Percentiles rank a stretch among this genome's conserved stretches.
Conservation (phyloP, 2,329 filamentous ascomycete species). For the Pseudocercospora ulei region DNA sequence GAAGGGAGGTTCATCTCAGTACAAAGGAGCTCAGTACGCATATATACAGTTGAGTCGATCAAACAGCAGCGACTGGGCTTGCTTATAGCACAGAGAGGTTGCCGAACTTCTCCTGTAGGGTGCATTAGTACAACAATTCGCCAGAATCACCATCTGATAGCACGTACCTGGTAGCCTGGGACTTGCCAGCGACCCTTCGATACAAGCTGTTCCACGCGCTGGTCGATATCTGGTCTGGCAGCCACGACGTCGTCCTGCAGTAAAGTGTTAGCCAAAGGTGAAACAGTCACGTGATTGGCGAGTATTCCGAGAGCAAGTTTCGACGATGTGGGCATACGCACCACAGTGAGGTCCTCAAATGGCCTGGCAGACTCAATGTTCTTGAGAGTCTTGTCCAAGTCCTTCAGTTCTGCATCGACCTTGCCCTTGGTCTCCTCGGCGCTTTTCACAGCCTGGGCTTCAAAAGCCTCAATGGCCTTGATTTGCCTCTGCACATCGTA, state of each 20-base stretch:
- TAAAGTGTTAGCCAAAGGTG: slow-evolving; percentile 22
- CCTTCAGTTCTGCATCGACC: slow-evolving; percentile 89
- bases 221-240: slow-evolving; percentile 91
- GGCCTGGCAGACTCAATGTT: slow-evolving; percentile 95
- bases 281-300: slow-evolving; percentile 24
- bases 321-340: slow-evolving; percentile 48
- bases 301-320: slow-evolving; percentile 1
- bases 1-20: no score
- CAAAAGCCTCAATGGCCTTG: slow-evolving; percentile 96
- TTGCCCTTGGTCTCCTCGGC: slow-evolving; percentile 93
- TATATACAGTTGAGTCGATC: slow-evolving; percentile 26
- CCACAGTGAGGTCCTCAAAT: slow-evolving; percentile 94
- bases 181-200: slow-evolving; percentile 97
- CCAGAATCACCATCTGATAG: background rate
- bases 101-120: slow-evolving; percentile 86
- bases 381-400: slow-evolving; percentile 85
- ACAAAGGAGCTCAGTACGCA: slow-evolving; percentile 21
- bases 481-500: slow-evolving; percentile 91
- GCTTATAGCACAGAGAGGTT: slow-evolving; percentile 87
- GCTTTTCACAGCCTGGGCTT: slow-evolving; percentile 93
- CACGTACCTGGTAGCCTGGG: slow-evolving; percentile 91
- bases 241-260: slow-evolving; percentile 81
- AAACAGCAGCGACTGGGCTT: slow-evolving; percentile 23
- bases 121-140: slow-evolving; percentile 7
- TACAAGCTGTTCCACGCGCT: slow-evolving; percentile 89